Evolutionary conservation across 1,284 basidiomycete species (phyloP).

Genomic region (Filobasidium uniguttulatum): DNA sequence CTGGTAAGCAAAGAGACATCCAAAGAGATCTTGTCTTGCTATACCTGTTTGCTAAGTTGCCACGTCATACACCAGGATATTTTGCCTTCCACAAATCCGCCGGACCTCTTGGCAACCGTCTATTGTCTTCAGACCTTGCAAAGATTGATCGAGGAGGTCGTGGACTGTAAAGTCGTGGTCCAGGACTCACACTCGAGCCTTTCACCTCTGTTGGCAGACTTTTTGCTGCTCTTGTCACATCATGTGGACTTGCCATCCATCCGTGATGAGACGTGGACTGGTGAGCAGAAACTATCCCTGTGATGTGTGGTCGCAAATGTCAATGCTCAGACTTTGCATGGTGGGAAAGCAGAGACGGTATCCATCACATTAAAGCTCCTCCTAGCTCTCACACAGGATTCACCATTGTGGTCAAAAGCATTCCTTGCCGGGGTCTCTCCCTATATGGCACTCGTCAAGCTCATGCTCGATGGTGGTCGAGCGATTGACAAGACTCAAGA

Average conservation of each 20-base stretch:
- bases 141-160: not conserved
- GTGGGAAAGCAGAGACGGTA: not conserved
- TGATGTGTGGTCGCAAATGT: too few relatives aligned
- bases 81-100: not conserved
- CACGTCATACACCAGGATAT: slow-evolving; percentile 4
- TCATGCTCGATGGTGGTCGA: not conserved
- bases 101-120: not conserved
- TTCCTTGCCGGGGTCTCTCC: not conserved
- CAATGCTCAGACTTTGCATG: too few relatives aligned
- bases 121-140: not conserved
- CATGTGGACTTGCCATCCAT: not conserved
- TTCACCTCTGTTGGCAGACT: not conserved
- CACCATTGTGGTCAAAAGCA: not conserved
- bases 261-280: too few relatives aligned
- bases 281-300: too few relatives aligned
- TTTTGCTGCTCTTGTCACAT: not conserved
- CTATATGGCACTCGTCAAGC: not conserved
- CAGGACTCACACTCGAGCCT: not conserved
- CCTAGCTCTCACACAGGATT: not conserved
- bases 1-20: slow-evolving; percentile 2
- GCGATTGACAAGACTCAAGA: not conserved
- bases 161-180: not conserved
- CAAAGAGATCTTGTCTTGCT: not conserved
- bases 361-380: not conserved
- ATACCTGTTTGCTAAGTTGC: too few relatives aligned